Conservation (phyloP, 2,329 filamentous ascomycete genomes). For the Lachnellula cervina region DNA sequence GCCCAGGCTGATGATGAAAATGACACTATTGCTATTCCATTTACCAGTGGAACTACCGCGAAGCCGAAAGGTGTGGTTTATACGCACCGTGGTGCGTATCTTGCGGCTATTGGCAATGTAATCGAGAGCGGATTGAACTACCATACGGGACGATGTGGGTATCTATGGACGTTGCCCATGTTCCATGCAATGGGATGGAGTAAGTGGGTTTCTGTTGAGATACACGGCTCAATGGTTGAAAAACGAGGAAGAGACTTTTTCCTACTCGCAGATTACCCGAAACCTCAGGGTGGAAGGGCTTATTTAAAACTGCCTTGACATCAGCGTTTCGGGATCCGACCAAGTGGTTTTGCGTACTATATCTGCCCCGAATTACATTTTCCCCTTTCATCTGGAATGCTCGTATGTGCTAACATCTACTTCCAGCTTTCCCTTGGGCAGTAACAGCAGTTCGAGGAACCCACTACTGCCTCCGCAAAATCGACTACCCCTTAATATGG, state of each 20-base stretch:
- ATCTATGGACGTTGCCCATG: conserved; percentile 92
- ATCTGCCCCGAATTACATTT: no score
- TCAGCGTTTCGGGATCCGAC: no score
- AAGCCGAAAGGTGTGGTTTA: conserved; percentile 89
- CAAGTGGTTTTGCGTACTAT: no score
- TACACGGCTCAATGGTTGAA: neutral
- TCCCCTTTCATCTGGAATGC: neutral
- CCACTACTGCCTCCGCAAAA: conserved; percentile 89
- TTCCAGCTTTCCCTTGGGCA: conserved; percentile 78
- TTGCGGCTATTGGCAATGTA: conserved; percentile 79
- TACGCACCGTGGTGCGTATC: conserved; percentile 81
- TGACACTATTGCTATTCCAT: conserved; percentile 77
- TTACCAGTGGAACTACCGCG: conserved; percentile 91
- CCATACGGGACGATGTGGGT: conserved; percentile 64
- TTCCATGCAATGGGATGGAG: conserved; percentile 58
- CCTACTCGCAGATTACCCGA: no score
- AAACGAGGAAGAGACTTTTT: no score
- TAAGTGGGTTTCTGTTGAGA: conserved; percentile 9
- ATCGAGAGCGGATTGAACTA: conserved; percentile 83
- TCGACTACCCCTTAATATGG: conserved; percentile 95
- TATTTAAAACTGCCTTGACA: no score
- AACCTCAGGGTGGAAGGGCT: no score
- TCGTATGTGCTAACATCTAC: conserved; percentile 29
- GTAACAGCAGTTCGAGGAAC: conserved; percentile 92
- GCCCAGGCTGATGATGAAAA: conserved; percentile 68